Base-by-base conservation (phyloP, 176 grass and related monocot genomes). In the Avena eriantha region DNA sequence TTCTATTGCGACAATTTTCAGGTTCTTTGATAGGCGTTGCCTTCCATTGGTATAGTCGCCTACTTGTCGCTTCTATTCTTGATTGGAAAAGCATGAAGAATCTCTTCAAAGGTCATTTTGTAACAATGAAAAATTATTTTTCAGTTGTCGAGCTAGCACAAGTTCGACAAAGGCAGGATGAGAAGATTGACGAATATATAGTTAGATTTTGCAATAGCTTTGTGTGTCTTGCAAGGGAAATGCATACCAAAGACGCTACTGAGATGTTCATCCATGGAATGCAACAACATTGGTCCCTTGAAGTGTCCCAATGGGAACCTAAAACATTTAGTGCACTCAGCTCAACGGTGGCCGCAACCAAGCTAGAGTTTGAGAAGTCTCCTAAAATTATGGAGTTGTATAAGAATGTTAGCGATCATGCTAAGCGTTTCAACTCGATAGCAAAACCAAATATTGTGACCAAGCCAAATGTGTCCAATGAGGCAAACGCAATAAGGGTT, bases 1-100 rank as follows among this genome's bases (percentile, higher is more conserved):
- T 82, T 0, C 10, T 82, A 1, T 3, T 83, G n/a, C 11, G 67
- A 10, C 67, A 83, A 2, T 83, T 83, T 8, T 83, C 51, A 0
- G 12, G 33, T 7, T 72, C 81, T 3, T 29, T 83, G 7, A 83
- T 51, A 0, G 33, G 66, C 0, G 5, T 19, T 6, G 12, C 80
- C 3, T 82, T 82, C 53, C 80, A 70, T 41, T 82, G 65, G 80
- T 82, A 82, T 10, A 82, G 80, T 10, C 48, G 65, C 3, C 50
- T 83, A 0, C 34, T 50, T 1, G 4, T 70, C 0, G 51, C 68
- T 2, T 58, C 67, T 0, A 55, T 82, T 18, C 65, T 31, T 9
- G 6, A 36, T 68, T 68, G 65, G 31, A 68, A 18, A 5, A 68
- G 13, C 33, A 83, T 83, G 81, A 73, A 83, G 24, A 36, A 83